These are phyloP conservation scores for Termitomyces bulborhizus DNA, from an alignment of 768 basidiomycete genomes.

Conservation along the genomic window DNA sequence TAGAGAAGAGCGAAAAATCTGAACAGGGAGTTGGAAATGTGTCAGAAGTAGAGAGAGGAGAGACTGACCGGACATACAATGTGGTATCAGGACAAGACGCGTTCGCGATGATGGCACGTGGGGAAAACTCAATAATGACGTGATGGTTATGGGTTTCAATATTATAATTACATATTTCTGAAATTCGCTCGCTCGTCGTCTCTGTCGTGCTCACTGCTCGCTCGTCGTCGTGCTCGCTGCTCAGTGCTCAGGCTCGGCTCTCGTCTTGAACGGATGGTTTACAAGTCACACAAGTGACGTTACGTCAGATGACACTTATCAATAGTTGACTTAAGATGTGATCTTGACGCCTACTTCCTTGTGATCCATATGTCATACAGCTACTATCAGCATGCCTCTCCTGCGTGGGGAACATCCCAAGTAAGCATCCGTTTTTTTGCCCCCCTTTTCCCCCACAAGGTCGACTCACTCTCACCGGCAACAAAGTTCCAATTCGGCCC, in stretches of 20 bases:
- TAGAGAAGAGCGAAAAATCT: slow-evolving; percentile 78
- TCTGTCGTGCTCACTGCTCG: no score
- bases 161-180: no score
- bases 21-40: slow-evolving; percentile 3
- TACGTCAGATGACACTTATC: slow-evolving; percentile 1
- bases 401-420: slow-evolving; percentile 47
- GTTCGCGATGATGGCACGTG: slow-evolving; percentile 7
- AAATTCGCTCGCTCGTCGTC: no score
- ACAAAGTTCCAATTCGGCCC: slow-evolving; percentile 36
- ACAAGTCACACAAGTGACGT: slow-evolving; percentile 6
- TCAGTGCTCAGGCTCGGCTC: no score
- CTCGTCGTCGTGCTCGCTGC: no score
- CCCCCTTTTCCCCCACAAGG: background rate
- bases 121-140: background rate
- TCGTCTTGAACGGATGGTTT: background rate
- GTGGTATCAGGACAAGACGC: slow-evolving; percentile 2
- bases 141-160: no score
- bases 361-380: slow-evolving; percentile 32
- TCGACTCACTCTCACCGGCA: background rate
- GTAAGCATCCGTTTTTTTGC: slow-evolving; percentile 12
- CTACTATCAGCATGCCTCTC: slow-evolving; percentile 36
- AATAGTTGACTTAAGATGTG: background rate
- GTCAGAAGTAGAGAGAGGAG: background rate
- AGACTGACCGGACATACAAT: slow-evolving; percentile 8
- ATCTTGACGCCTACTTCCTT: slow-evolving; percentile 6